These are phyloP conservation scores for Tolypocladium paradoxum DNA, from an alignment of 2,329 filamentous ascomycete genomes.

Conservation along the genomic window DNA sequence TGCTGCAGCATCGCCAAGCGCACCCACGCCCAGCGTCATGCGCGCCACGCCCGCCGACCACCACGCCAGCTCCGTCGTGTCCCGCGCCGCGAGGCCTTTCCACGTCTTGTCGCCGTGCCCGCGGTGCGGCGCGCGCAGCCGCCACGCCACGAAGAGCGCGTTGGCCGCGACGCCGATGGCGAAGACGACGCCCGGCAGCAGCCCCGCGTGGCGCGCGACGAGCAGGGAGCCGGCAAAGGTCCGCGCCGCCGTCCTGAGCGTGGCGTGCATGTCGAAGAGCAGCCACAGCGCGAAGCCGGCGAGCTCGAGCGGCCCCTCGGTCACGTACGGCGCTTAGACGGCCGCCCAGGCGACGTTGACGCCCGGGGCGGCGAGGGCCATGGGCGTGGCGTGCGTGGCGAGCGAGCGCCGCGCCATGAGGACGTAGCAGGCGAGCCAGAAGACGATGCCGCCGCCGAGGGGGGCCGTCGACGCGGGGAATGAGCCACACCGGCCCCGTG, in stretches of 20 bases:
- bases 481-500: constrained; percentile 24
- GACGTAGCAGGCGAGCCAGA: constrained; percentile 33
- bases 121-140: constrained; percentile 29
- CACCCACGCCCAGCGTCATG: constrained; percentile 26
- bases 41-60: constrained; percentile 36
- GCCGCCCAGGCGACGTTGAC: constrained; percentile 43
- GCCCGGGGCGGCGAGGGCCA: constrained; percentile 36
- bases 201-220: constrained; percentile 28
- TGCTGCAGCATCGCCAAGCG: constrained; percentile 32
- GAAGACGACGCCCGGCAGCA: constrained; percentile 24
- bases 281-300: constrained; percentile 37
- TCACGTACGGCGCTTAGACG: constrained; percentile 35
- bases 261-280: constrained; percentile 33
- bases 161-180: constrained; percentile 26
- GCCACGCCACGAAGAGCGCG: constrained; percentile 34
- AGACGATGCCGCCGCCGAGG: constrained; percentile 24
- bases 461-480: constrained; percentile 24
- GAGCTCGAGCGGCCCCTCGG: constrained; percentile 30
- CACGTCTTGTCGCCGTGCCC: constrained; percentile 32
- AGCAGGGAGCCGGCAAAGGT: constrained; percentile 32
- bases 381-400: constrained; percentile 35
- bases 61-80: constrained; percentile 38
- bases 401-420: constrained; percentile 35
- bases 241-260: constrained; percentile 29
- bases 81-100: constrained; percentile 26